Percentiles rank a stretch among this genome's conserved stretches.
Evolutionary conservation across 768 basidiomycete genomes (phyloP).

Genomic region (Auricularia cornea): DNA sequence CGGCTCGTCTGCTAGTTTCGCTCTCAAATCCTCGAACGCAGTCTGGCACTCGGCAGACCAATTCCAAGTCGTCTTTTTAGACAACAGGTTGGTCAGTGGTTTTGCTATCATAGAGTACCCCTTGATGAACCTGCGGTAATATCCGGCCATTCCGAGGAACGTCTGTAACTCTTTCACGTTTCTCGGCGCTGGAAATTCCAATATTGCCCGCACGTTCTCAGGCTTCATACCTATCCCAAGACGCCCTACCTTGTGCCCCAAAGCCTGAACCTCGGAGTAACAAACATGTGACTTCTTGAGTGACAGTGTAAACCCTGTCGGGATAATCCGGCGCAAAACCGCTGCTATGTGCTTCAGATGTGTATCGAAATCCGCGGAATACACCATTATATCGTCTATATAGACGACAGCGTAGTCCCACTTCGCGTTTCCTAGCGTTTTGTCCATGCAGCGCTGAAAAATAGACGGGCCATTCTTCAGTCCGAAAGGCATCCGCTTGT

Average conservation of each 20-base stretch:
- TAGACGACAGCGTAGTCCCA: background rate
- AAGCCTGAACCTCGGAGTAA: background rate
- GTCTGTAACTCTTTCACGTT: background rate
- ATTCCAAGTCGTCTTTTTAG: background rate
- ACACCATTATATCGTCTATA: background rate
- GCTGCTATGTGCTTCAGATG: background rate
- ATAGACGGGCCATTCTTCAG: slow-evolving; percentile 14
- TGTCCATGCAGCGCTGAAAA: background rate
- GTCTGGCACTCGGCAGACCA: background rate
- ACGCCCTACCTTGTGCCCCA: background rate
- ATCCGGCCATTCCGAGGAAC: background rate
- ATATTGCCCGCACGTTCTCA: background rate
- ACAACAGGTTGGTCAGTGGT: background rate
- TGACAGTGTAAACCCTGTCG: background rate
- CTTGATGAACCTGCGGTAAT: background rate
- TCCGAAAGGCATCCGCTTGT: slow-evolving; percentile 34
- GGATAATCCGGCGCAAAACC: background rate
- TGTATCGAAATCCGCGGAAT: background rate
- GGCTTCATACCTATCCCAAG: background rate
- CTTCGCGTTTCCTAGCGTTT: background rate
- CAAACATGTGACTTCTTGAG: background rate
- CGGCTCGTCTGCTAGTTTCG: background rate
- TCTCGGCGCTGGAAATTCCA: background rate
- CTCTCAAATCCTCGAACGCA: background rate
- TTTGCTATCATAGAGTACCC: background rate